Percentiles rank a stretch among this genome's conserved stretches.
Conservation (phyloP, 106 monocot species). For the Cymbidium sinense region DNA sequence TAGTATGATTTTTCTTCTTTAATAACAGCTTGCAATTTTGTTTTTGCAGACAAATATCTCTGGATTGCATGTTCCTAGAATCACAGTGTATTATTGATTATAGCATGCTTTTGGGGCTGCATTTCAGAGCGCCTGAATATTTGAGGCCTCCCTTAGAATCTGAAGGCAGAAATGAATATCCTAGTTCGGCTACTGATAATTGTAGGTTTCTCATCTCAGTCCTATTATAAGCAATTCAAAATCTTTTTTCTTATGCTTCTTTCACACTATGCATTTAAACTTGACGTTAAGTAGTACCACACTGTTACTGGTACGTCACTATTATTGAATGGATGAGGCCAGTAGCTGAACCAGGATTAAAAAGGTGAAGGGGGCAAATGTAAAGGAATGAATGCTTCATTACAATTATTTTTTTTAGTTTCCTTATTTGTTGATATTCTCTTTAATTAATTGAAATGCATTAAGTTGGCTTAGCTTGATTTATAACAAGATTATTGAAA, state of each 20-base stretch:
- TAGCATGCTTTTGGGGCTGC: slow-evolving; percentile 89
- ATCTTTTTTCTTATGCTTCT: not conserved
- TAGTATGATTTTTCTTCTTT: slow-evolving; percentile 1
- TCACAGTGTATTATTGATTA: slow-evolving; percentile 94
- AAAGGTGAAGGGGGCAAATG: not conserved
- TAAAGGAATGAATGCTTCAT: no score
- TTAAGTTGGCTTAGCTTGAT: no score
- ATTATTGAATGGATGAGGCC: no score
- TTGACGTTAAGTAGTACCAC: not conserved
- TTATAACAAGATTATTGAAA: no score
- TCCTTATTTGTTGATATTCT: no score
- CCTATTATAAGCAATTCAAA: slow-evolving; percentile 6
- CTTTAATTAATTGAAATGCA: no score
- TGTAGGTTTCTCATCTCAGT: slow-evolving; percentile 42
- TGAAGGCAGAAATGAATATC: slow-evolving; percentile 23
- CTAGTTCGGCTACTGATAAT: slow-evolving; percentile 19
- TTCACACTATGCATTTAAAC: not conserved
- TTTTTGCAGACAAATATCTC: slow-evolving; percentile 72
- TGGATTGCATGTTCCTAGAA: slow-evolving; percentile 85
- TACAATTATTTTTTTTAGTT: no score
- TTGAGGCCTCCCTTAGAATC: slow-evolving; percentile 35
- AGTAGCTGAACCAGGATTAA: not conserved
- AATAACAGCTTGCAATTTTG: not conserved
- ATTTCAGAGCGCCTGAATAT: slow-evolving; percentile 89
- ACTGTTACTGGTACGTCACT: no score